Base-by-base conservation (phyloP, 2,329 filamentous ascomycete genomes). In the Blastomyces silverae region DNA sequence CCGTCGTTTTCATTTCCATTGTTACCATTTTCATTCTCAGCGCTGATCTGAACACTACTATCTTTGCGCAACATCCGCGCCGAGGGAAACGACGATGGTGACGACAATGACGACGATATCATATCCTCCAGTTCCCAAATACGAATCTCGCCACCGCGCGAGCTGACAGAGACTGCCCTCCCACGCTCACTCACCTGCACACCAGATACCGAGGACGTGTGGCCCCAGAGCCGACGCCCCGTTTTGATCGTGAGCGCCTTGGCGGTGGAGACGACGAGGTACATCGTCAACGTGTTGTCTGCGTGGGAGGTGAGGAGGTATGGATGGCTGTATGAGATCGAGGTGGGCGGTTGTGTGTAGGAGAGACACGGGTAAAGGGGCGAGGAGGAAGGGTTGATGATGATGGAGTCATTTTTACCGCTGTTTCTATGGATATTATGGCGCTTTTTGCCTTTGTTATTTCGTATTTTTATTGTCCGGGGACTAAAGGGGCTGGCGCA, bases 121-220 rank as follows among this genome's bases (percentile, higher is more conserved):
- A 89, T 83, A 7, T 89, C 89, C 76, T 96, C 92, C 0, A 97
- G 82, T 71, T 96, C 91, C 92, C 92, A 97, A 6, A 96, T 86
- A 7, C 92, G 85, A 67, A 91, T 85, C 73, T 91, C 89, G 65
- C 89, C 87, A 37, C 91, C 92, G n/a, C 86, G 82, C 25, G 83
- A 83, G 76, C 90, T 94, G 61, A 96, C 88, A n/a, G 91, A 95
- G 3, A 97, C 90, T 0, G 92, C 92, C 75, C 92, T 95, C 22
- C 92, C 92, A 48, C 89, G 85, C 56, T 89, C 85, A 22, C 90
- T 92, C 64, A 96, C 90, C 71, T 95, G 88, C 8, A 90, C 91
- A 42, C 90, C 88, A 60, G 90, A 91, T 44, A 97, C 91, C 2
- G 90, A 90, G 1, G 92, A 95, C 0, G 92, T 96, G 73, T 96